Evolutionary conservation across 176 grass and related monocot genomes (phyloP).

Genomic region (Zizania latifolia): DNA sequence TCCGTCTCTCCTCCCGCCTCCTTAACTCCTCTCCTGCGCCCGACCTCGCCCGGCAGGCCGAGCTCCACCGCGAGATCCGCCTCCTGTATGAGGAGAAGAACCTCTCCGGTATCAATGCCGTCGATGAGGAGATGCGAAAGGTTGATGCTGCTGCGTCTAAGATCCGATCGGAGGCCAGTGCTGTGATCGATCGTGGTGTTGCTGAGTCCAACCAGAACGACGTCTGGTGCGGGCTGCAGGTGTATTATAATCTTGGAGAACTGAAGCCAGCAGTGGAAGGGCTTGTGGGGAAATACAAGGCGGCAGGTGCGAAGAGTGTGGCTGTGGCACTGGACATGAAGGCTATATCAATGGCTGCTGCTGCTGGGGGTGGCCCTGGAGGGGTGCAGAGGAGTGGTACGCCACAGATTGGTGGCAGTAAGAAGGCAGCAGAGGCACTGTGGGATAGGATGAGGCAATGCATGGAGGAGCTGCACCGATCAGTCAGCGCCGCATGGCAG

Average conservation of each 20-base stretch:
- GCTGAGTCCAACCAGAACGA: slow-evolving; percentile 93
- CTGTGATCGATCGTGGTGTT: slow-evolving; percentile 62
- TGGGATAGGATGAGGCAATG: slow-evolving; percentile 95
- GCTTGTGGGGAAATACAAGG: slow-evolving; percentile 66
- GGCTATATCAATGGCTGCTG: slow-evolving; percentile 61
- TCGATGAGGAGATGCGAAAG: slow-evolving; percentile 85
- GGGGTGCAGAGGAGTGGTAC: slow-evolving; percentile 96
- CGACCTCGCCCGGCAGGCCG: slow-evolving; percentile 76
- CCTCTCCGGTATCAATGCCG: slow-evolving; percentile 69
- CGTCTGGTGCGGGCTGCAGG: slow-evolving; percentile 89
- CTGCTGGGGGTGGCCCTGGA: slow-evolving; percentile 66
- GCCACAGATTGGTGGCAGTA: slow-evolving; percentile 83
- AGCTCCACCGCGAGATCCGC: slow-evolving; percentile 84
- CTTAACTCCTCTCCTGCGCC: slow-evolving; percentile 43
- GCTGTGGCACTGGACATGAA: slow-evolving; percentile 85
- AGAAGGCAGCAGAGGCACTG: slow-evolving; percentile 72
- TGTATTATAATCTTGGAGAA: slow-evolving; percentile 95
- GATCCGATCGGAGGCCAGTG: slow-evolving; percentile 65
- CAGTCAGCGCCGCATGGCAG: slow-evolving; percentile 82
- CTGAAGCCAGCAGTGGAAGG: slow-evolving; percentile 71
- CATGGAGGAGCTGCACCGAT: slow-evolving; percentile 80
- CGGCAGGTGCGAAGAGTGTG: slow-evolving; percentile 69
- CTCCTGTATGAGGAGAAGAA: slow-evolving; percentile 82
- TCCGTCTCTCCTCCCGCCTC: slow-evolving; percentile 77
- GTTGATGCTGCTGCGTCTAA: slow-evolving; percentile 55